Conservation (phyloP, 2,329 filamentous ascomycete species). For the Aspergillus sp. region DNA sequence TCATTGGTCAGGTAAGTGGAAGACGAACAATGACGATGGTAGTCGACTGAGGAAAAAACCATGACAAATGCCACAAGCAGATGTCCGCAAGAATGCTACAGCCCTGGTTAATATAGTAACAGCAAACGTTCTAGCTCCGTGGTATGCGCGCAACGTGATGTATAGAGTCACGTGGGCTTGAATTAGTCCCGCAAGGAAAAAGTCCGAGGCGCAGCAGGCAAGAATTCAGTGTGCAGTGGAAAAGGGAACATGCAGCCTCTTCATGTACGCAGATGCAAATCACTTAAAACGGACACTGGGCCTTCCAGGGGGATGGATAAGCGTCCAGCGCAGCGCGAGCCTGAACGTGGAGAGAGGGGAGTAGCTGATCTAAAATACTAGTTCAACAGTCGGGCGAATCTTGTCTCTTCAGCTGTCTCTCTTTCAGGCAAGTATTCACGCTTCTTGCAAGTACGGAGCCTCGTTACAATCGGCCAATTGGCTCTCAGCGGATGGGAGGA, state of each 20-base stretch:
- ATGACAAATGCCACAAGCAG: constrained; percentile 19
- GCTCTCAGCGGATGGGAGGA: constrained; percentile 5
- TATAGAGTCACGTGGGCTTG: constrained; percentile 7
- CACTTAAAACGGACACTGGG: constrained; percentile 15
- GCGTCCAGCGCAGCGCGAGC: constrained; percentile 9
- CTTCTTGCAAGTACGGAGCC: constrained; percentile 13
- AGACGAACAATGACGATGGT: constrained; percentile 11
- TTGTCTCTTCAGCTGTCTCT: constrained; percentile 6
- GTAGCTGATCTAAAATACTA: constrained; percentile 10
- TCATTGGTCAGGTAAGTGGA: constrained; percentile 32
- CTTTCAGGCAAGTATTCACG: neutral
- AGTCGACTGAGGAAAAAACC: constrained; percentile 18
- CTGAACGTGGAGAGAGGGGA: constrained; percentile 9
- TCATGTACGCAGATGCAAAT: constrained; percentile 17
- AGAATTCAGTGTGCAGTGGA: constrained; percentile 9
- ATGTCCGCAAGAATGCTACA: constrained; percentile 7
- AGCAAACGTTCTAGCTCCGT: neutral
- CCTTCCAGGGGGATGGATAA: constrained; percentile 14
- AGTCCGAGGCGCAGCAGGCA: constrained; percentile 14
- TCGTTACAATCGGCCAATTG: constrained; percentile 19
- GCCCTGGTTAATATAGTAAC: constrained; percentile 10
- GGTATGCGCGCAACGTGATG: constrained; percentile 6
- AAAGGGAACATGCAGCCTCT: constrained; percentile 11
- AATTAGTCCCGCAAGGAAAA: constrained; percentile 11
- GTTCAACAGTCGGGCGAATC: constrained; percentile 12